These are phyloP conservation scores for Diplocarpon mali DNA, from an alignment of 2,329 filamentous ascomycete species.

Conservation along the genomic window DNA sequence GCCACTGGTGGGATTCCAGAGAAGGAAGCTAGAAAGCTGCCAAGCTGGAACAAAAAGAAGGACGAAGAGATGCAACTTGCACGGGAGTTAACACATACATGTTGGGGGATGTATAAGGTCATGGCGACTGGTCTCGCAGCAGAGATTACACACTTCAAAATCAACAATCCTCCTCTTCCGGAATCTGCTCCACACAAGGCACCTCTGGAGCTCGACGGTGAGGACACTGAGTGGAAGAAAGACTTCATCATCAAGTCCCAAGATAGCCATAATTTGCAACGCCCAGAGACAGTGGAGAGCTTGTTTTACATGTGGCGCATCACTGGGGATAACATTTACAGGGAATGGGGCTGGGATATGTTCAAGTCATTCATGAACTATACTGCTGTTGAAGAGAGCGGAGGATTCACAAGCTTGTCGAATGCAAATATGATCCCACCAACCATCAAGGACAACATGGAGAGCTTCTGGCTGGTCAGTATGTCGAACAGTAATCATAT, in stretches of 20 bases:
- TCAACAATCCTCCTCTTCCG: constrained; percentile 56
- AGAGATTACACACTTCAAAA: constrained; percentile 86
- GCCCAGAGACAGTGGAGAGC: constrained; percentile 92
- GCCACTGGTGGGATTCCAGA: constrained; percentile 72
- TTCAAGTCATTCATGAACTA: constrained; percentile 85
- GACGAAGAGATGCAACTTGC: constrained; percentile 83
- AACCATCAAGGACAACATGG: constrained; percentile 76
- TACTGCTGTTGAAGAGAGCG: constrained; percentile 65
- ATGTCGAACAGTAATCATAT: constrained; percentile 1
- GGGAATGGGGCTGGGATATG: constrained; percentile 98
- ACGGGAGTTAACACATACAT: constrained; percentile 87
- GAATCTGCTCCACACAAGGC: constrained; percentile 42
- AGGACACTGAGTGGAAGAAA: constrained; percentile 54
- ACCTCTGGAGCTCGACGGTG: constrained; percentile 40
- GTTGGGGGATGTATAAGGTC: constrained; percentile 93
- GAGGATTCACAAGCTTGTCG: constrained; percentile 71
- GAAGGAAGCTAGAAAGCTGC: constrained; percentile 58
- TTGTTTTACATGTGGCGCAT: constrained; percentile 99
- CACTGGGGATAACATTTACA: constrained; percentile 78
- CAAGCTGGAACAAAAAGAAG: constrained; percentile 65
- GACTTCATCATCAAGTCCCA: constrained; percentile 71
- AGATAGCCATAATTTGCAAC: constrained; percentile 88
- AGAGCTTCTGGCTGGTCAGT: constrained; percentile 92
- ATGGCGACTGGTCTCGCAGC: constrained; percentile 86
- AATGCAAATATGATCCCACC: constrained; percentile 67